Base-by-base conservation (phyloP, 139 green algal species). In the Coelastrella sp. region DNA sequence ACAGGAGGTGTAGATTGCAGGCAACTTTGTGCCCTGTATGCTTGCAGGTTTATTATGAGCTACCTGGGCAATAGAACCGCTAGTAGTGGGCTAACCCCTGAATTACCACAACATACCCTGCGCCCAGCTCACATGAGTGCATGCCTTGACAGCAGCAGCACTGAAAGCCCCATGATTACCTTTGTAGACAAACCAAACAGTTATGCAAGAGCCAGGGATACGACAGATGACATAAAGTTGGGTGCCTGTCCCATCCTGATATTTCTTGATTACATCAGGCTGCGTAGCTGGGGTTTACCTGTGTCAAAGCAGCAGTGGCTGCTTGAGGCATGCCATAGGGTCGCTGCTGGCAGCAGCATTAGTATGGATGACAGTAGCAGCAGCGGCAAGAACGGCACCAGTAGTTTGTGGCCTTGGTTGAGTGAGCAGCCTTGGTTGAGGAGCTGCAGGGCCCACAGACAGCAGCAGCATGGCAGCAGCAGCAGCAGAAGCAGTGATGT, bases 31-130 rank as follows among this genome's bases (percentile, higher is more conserved):
- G 3, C 78, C 19, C 24, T 75, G 82, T 49, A 9, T 15, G 7
- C 15, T 87, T 76, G 60, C 58, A 90, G 85, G 72, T 90, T 83
- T 12, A 65, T 90, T 4, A 27, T 83, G 15, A 83, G 56, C 56
- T 90, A 81, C 58, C 58, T 90, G 5, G 85, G 85, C n/a, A 80
- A 90, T 73, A 60, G 7, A 14, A 84, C 66, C 14, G 57, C 35
- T 49, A 49, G 35, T 49, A 3, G 35, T 7, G 66, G 35, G 17
- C n/a, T 88, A 7, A 80, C 65, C n/a, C 83, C 83, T 49, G 66
- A 88, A 8, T n/a, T 88, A 9, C 83, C 83, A 49, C 6, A 80
- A n/a, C 83, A 88, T 35, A 59, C 49, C 6, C 66, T 88, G 83
- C 0, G 49, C 12, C 78, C 83, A 65, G 8, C 7, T 8, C 35